Conservation (phyloP, 2,329 filamentous ascomycete species). For the Ceratocystis cacaofunesta region DNA sequence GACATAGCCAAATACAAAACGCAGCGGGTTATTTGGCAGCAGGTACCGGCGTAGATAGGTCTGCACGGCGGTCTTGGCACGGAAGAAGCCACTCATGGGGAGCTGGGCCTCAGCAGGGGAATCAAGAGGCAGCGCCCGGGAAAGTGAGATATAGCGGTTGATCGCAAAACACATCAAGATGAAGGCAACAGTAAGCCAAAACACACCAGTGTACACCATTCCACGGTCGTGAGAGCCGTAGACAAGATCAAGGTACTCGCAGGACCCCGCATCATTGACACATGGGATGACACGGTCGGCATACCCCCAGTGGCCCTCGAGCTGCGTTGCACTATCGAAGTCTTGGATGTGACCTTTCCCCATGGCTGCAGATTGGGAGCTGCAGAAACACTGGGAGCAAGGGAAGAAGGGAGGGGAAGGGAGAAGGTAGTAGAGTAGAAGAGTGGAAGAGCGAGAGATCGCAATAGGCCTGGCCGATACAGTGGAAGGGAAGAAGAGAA, state of each 20-base stretch:
- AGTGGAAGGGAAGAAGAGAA: background rate
- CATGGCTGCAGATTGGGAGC: slow-evolving; percentile 12
- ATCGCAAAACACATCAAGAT: slow-evolving; percentile 31
- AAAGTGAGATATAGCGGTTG: background rate
- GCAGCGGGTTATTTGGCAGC: slow-evolving; percentile 42
- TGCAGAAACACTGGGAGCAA: background rate
- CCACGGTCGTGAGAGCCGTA: slow-evolving; percentile 35
- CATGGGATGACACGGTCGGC: slow-evolving; percentile 32
- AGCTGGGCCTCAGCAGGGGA: slow-evolving; percentile 21
- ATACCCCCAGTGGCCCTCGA: slow-evolving; percentile 34
- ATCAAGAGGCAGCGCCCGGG: background rate
- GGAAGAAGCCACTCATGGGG: slow-evolving; percentile 6
- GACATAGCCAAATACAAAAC: slow-evolving; percentile 47
- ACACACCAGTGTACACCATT: slow-evolving; percentile 36
- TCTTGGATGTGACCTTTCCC: slow-evolving; percentile 29
- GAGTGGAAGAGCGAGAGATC: background rate
- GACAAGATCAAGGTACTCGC: slow-evolving; percentile 36
- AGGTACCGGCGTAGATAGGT: slow-evolving; percentile 34
- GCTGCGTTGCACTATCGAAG: slow-evolving; percentile 24
- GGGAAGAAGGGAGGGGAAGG: background rate
- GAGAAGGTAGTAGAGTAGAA: background rate
- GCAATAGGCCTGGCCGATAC: background rate
- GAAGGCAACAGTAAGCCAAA: slow-evolving; percentile 34
- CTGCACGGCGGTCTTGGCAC: slow-evolving; percentile 13
- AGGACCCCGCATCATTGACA: slow-evolving; percentile 33